These are phyloP conservation scores for Marasmius tenuissimus DNA, from an alignment of 1,284 basidiomycete species.

Conservation along the genomic window DNA sequence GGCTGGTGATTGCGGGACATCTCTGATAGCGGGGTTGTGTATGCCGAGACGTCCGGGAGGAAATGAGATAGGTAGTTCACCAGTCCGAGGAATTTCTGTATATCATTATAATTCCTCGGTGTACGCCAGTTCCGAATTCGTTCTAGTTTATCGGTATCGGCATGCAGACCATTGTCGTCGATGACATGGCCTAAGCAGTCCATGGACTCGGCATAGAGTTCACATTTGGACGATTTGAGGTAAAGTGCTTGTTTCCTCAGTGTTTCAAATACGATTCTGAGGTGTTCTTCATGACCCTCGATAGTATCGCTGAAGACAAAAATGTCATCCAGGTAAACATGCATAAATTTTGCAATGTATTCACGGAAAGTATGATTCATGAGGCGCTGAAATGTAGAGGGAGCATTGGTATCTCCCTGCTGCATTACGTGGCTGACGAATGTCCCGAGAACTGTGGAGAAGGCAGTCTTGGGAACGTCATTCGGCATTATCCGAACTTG, in stretches of 20 bases:
- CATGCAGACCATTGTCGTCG: conserved; percentile 17
- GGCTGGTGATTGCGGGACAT: conserved; percentile 15
- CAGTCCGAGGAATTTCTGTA: conserved; percentile 31
- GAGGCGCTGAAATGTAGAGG: conserved; percentile 21
- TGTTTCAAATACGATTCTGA: too few relatives aligned
- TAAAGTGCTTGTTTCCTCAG: too few relatives aligned
- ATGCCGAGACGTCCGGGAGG: conserved; percentile 25
- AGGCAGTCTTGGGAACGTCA: conserved; percentile 11
- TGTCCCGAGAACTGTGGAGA: conserved; percentile 23
- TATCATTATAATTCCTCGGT: conserved; percentile 24
- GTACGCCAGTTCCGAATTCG: conserved; percentile 22
- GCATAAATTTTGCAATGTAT: conserved; percentile 23
- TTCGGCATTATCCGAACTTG: too few relatives aligned
- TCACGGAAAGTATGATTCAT: conserved; percentile 26
- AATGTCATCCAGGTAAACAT: too few relatives aligned
- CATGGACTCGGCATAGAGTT: conserved; percentile 20
- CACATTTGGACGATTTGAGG: too few relatives aligned
- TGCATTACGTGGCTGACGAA: conserved; percentile 30
- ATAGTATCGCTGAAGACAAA: conserved; percentile 34
- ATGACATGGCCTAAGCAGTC: conserved; percentile 22
- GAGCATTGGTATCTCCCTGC: too few relatives aligned
- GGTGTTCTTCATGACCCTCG: too few relatives aligned
- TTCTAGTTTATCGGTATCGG: conserved; percentile 19
- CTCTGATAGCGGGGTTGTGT: conserved; percentile 16
- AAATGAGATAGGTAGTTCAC: conserved; percentile 30